phyloP scores from a whole-genome alignment of 306 rosid genomes.

The Canavalia ensiformis region DNA sequence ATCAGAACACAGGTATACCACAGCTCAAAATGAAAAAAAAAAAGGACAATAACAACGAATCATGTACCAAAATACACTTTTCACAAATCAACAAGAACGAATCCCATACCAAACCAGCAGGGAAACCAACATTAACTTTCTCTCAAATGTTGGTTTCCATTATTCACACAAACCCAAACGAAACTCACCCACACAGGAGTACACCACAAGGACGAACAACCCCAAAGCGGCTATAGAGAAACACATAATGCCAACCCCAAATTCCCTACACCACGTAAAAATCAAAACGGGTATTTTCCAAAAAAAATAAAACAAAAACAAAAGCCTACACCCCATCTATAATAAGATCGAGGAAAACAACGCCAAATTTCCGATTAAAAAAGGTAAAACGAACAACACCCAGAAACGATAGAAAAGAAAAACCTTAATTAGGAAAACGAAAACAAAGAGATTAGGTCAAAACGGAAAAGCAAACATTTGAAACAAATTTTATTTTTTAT shows the following conservation, averaged over 20 bases:
- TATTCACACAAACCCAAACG: conserved; percentile 10
- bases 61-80: background rate
- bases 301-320: background rate
- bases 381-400: background rate
- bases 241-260: background rate
- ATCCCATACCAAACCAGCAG: background rate
- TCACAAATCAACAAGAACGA: conserved; percentile 21
- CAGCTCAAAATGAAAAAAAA: background rate
- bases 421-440: background rate
- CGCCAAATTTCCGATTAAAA: background rate
- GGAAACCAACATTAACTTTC: background rate
- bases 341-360: conserved; percentile 8
- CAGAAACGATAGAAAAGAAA: background rate
- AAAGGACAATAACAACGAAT: background rate
- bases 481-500: background rate
- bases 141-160: background rate
- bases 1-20: background rate
- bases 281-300: background rate
- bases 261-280: background rate
- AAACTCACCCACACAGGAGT: background rate
- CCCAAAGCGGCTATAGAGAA: background rate
- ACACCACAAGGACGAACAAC: background rate
- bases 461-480: background rate
- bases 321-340: background rate
- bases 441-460: conserved; percentile 19